Evolutionary conservation across 73 alveolate genomes (phyloP), one percentile per base, ranked within the genome.

Genomic region (Uronychia setigera): DNA sequence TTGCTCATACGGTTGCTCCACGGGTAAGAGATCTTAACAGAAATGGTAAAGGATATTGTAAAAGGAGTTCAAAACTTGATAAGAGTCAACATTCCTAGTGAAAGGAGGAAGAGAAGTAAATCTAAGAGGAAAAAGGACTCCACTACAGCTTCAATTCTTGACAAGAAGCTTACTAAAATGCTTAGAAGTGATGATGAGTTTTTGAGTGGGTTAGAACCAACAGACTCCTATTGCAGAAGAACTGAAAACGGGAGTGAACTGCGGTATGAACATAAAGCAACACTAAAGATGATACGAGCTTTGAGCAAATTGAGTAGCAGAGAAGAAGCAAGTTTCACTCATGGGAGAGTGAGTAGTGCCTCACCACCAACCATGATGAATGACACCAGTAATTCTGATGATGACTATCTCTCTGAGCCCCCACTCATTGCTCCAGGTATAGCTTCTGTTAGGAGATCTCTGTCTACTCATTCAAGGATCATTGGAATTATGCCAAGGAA

Each of bases 121-220:
- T 46, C 67, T 46, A 46, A 46, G 19, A 46, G 67, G 67, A 46
- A 46, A 46, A 46, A 46, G 67, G 67, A 46, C 67, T 46, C 67
- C 19, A 46, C 67, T 46, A 46, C 67, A 11, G n/a, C 19, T 46
- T 46, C 67, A 46, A 46, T 46, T 46, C 5, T 46, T 11, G 67
- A 46, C 67, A 46, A 46, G 67, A 46, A 46, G 19, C 67, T 46
- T 11, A 46, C 67, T 5, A 46, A 46, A 19, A 5, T 46, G 5
- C 19, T 46, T 11, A 46, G 67, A 19, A 46, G 67, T 19, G 67
- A 46, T 19, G 67, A 46, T 46, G 67, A 46, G 5, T 46, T 46
- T 19, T 46, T 46, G 19, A 46, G 67, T 46, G 67, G 67, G 5
- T 19, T 46, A 11, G 67, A 46, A 19, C 67, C 67, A 19, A 46